Conservation (phyloP, 2,329 filamentous ascomycete genomes). For the Capronia americana region DNA sequence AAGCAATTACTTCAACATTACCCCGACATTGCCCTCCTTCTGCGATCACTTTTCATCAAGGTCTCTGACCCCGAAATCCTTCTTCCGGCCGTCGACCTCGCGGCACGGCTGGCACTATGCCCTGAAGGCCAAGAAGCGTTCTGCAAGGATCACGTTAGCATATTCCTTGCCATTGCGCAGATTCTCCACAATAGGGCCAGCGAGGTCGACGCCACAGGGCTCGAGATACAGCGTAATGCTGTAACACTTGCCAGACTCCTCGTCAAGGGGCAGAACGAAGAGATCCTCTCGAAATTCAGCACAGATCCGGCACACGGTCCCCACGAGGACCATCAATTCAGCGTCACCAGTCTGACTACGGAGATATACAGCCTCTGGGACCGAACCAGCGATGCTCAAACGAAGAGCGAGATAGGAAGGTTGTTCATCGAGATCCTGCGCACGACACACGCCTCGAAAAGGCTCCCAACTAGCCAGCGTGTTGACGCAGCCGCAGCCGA, state of each 20-base stretch:
- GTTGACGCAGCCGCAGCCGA: not conserved
- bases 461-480: not conserved
- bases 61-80: slow-evolving; percentile 23
- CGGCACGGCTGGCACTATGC: slow-evolving; percentile 28
- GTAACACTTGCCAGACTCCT: slow-evolving; percentile 27
- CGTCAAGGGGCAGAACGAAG: slow-evolving; percentile 25
- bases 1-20: slow-evolving; percentile 8
- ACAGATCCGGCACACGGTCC: not conserved
- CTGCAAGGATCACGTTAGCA: not conserved
- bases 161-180: slow-evolving; percentile 9
- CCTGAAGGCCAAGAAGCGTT: slow-evolving; percentile 29
- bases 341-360: not conserved
- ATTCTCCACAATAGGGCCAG: slow-evolving; percentile 18
- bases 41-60: slow-evolving; percentile 12
- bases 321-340: not conserved
- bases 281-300: not conserved
- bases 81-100: slow-evolving; percentile 33
- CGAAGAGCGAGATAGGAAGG: slow-evolving; percentile 29
- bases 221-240: slow-evolving; percentile 28
- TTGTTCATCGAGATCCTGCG: slow-evolving; percentile 33
- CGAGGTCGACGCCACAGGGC: slow-evolving; percentile 14
- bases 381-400: slow-evolving; percentile 22
- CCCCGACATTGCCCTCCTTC: slow-evolving; percentile 8
- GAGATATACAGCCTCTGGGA: slow-evolving; percentile 21
- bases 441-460: slow-evolving; percentile 11